Evolutionary conservation across 1,284 basidiomycete species (phyloP), one percentile per base, ranked within the genome.

Genomic region (Sporisorium reilianum): DNA sequence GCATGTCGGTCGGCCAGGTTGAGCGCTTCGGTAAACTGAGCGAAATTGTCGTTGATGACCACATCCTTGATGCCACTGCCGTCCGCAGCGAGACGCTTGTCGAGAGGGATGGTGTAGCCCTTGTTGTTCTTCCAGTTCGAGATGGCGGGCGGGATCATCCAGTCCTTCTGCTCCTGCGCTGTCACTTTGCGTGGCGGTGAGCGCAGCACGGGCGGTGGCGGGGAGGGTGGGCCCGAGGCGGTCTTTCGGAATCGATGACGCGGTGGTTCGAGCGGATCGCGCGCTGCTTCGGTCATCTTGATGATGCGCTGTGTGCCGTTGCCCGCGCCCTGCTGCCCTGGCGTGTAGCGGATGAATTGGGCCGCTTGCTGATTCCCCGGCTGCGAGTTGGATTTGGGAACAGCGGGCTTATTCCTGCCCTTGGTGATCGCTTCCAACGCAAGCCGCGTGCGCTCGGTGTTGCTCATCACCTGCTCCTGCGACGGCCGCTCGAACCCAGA

Each of bases 81-180:
- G 85, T 99, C 96, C 12, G 97, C 96, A 22, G 97, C 97, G 51
- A 99, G 88, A 79, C 97, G 93, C 87, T 99, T 99, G 86, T 99
- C 97, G 25, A 99, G 89, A 28, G 97, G 95, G 79, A 99, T 98
- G 6, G 96, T 99, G 86, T 96, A 99, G 89, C 97, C 97, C 87
- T 98, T 98, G 90, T 99, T 98, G 88, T 99, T 99, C 88, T 99
- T 99, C 97, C 97, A 99, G 87, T 99, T 99, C 34, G 95, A 97
- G 73, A 99, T 97, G 86, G 95, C 98, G 18, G 97, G 97, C 4
- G 97, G 97, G 59, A 99, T 98, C 95, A 97, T 97, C 97, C 97
- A 98, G 81, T 98, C 96, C 86, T 98, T 98, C 86, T 98, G 96
- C 84, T 99, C 97, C 66, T 94, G 92, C 4, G 93, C 93, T 0